Conservation (phyloP, 768 basidiomycete genomes). For the Ramaria sp. region DNA sequence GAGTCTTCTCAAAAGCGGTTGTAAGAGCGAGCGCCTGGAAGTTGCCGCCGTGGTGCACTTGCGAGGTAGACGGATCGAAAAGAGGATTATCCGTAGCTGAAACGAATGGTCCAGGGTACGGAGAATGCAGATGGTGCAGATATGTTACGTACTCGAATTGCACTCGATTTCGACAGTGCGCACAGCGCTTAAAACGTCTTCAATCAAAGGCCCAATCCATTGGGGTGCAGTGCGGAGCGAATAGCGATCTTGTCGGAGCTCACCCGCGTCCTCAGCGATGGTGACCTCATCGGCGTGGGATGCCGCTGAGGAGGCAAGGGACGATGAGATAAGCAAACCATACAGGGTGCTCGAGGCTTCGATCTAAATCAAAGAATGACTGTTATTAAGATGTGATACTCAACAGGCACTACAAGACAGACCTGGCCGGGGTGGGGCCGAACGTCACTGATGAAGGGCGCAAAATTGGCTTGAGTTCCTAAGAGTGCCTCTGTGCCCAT, state of each 20-base stretch:
- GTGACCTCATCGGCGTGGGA: constrained; percentile 58
- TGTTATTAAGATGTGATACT: neutral
- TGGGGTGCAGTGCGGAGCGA: constrained; percentile 68
- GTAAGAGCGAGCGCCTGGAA: constrained; percentile 85
- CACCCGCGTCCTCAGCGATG: constrained; percentile 61
- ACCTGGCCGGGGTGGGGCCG: constrained; percentile 82
- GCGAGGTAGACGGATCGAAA: constrained; percentile 53
- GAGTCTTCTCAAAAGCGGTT: constrained; percentile 82
- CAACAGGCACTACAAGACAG: constrained; percentile 9
- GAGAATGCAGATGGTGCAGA: neutral
- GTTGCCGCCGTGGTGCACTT: constrained; percentile 75
- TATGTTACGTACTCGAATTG: constrained; percentile 55
- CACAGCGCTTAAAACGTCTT: constrained; percentile 60
- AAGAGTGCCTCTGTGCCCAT: constrained; percentile 77
- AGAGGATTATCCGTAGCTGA: constrained; percentile 86
- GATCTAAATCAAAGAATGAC: constrained; percentile 27
- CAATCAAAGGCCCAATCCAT: constrained; percentile 79
- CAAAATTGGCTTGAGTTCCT: constrained; percentile 62
- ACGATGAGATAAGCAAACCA: constrained; percentile 56
- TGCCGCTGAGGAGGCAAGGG: constrained; percentile 30
- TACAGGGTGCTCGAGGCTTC: constrained; percentile 63
- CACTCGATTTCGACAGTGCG: constrained; percentile 62
- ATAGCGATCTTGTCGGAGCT: constrained; percentile 74
- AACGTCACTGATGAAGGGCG: constrained; percentile 65
- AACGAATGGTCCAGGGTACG: neutral